These are phyloP conservation scores for Ogataea nitratoaversa DNA, from an alignment of 805 yeast genomes.

Conservation along the genomic window DNA sequence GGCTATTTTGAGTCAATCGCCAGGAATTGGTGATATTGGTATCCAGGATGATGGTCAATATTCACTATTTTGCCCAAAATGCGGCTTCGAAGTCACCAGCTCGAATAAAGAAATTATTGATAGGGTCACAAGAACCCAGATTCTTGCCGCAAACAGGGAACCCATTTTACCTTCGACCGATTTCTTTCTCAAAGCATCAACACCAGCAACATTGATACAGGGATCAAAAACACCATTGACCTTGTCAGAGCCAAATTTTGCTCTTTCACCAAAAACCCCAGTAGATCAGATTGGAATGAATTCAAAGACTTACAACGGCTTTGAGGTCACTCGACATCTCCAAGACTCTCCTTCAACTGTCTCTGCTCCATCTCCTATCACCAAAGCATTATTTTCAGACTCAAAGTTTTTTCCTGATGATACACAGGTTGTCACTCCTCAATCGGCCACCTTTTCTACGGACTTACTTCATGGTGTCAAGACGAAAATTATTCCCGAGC, in stretches of 20 bases:
- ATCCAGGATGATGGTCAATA: background rate
- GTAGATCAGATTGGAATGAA: conserved; percentile 20
- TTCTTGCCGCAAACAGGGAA: conserved; percentile 2
- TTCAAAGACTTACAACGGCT: background rate
- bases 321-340: background rate
- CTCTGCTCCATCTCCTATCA: conserved; percentile 11
- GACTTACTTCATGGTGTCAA: conserved; percentile 19
- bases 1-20: conserved; percentile 9
- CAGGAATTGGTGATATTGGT: background rate
- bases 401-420: conserved; percentile 13
- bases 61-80: conserved; percentile 15
- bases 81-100: conserved; percentile 12
- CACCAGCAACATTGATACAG: conserved; percentile 4
- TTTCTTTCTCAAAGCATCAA: conserved; percentile 3
- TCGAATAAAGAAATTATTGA: conserved; percentile 16
- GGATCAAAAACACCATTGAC: conserved; percentile 8
- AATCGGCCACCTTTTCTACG: background rate
- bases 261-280: conserved; percentile 22
- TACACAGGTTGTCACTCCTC: too few species aligned
- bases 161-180: background rate
- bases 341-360: background rate
- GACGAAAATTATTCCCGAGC: conserved; percentile 24
- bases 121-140: conserved; percentile 10
- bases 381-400: conserved; percentile 12
- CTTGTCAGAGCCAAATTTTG: conserved; percentile 3